Conservation (phyloP, 2,329 filamentous ascomycete genomes). For the Alternaria ventricosa region DNA sequence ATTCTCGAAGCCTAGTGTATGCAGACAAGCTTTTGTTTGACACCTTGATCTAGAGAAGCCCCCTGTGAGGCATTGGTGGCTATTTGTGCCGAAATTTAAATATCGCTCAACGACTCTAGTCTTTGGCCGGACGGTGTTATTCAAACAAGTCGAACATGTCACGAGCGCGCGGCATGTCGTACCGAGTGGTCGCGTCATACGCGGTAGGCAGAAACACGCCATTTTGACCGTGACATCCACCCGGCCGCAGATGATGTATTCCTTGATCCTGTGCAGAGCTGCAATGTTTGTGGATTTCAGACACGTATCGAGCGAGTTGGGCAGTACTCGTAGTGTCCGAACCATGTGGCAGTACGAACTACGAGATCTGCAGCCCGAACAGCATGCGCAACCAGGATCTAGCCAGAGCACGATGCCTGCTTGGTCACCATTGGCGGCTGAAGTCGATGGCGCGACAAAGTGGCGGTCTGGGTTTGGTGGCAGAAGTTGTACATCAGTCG, state of each 20-base stretch:
- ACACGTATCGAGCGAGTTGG: not conserved
- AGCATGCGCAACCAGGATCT: not conserved
- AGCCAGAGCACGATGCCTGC: not conserved
- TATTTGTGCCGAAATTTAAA: not conserved
- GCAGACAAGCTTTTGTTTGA: not conserved
- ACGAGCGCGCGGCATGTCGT: not conserved
- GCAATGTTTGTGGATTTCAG: not conserved
- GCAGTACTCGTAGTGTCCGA: not conserved
- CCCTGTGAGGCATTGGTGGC: not conserved
- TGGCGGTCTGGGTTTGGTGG: constrained; percentile 9
- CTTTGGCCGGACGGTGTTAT: not conserved
- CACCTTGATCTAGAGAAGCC: not conserved
- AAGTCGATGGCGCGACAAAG: constrained; percentile 6
- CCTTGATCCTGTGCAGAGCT: not conserved
- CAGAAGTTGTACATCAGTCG: not conserved
- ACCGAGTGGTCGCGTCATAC: not conserved
- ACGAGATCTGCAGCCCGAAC: constrained; percentile 1
- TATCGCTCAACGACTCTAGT: not conserved
- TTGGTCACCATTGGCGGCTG: constrained; percentile 7
- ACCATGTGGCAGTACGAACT: not conserved
- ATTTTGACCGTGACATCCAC: not conserved
- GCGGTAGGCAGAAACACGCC: not conserved
- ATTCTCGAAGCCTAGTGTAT: not conserved
- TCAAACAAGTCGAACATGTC: not conserved
- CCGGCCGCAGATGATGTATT: not conserved